Base-by-base conservation (phyloP, 1,139 yeast genomes). In the Diutina mesorugosa region DNA sequence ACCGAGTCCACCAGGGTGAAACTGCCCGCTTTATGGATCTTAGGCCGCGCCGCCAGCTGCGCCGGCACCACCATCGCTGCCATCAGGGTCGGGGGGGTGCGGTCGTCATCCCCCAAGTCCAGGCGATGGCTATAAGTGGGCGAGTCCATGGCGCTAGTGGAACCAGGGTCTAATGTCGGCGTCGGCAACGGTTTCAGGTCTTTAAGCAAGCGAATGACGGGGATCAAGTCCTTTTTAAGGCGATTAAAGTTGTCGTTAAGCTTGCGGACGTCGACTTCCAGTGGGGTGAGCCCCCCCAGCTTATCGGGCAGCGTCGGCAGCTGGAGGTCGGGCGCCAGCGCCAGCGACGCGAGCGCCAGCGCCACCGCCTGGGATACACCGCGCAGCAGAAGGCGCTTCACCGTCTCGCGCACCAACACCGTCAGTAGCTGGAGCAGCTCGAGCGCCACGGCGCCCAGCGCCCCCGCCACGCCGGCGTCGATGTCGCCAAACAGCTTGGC, bases 111-210 rank as follows among this genome's bases (percentile, higher is more conserved):
- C 5, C n/a, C 6, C 10, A 32, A 1, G 6, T 30, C 28, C 35
- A 30, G 35, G 4, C 41, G 45, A n/a, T 50, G 32, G 12, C 28
- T n/a, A 16, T 50, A 50, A 0, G 16, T 18, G n/a, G 53, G 53
- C 45, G 18, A 29, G 4, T 50, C 53, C 28, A 32, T 14, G 28
- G 41, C 9, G 6, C n/a, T 5, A 12, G 45, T 48, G 18, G 21
- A 16, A 3, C 63, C 64, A 1, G 64, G 65, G 45, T 64, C 79
- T 48, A 76, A 61, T 1, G 81, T 78, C 3, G 85, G 85, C 0
- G 83, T 78, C 0, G 85, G 85, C 47, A 81, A 69, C 2, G 85
- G 85, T 63, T 81, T 80, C 41, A 76, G 72, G 59, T 80, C 84
- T 59, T 81, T 80, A 18, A 79, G 66, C 52, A 78, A 69, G 57